Evolutionary conservation across 441 rosid genomes (phyloP).

Genomic region (Jatropha multifida): DNA sequence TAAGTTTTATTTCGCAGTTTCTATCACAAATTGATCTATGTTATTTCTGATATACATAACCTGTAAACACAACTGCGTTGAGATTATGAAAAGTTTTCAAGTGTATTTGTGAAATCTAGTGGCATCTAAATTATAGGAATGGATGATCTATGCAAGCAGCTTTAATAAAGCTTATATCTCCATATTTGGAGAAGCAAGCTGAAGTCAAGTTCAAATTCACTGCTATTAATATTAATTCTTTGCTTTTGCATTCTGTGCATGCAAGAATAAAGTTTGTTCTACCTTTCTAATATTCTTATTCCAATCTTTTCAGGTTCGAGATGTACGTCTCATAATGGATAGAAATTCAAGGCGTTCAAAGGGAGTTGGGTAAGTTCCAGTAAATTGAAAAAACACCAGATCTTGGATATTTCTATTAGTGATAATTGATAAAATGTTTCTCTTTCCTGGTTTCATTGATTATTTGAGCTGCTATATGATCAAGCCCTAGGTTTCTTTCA

Average conservation of each 20-base stretch:
- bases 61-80: not conserved
- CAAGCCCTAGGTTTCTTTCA: not conserved
- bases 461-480: not conserved
- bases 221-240: not conserved
- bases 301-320: constrained; percentile 71
- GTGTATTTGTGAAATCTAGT: not conserved
- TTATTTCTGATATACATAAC: not conserved
- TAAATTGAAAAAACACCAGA: not conserved
- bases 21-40: not conserved
- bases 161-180: not conserved
- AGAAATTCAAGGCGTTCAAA: constrained; percentile 96
- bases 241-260: not conserved
- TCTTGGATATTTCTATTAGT: not conserved
- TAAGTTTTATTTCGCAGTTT: not conserved
- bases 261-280: not conserved
- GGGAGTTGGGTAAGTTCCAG: constrained; percentile 77
- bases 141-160: not conserved
- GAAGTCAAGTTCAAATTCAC: not conserved
- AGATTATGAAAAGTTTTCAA: not conserved
- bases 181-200: not conserved
- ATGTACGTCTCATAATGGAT: constrained; percentile 97
- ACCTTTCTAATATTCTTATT: constrained; percentile 3
- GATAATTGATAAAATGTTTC: not conserved
- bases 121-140: not conserved
- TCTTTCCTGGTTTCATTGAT: not conserved